phyloP scores from a whole-genome alignment of 768 basidiomycete genomes.

The Cyathus striatus region DNA sequence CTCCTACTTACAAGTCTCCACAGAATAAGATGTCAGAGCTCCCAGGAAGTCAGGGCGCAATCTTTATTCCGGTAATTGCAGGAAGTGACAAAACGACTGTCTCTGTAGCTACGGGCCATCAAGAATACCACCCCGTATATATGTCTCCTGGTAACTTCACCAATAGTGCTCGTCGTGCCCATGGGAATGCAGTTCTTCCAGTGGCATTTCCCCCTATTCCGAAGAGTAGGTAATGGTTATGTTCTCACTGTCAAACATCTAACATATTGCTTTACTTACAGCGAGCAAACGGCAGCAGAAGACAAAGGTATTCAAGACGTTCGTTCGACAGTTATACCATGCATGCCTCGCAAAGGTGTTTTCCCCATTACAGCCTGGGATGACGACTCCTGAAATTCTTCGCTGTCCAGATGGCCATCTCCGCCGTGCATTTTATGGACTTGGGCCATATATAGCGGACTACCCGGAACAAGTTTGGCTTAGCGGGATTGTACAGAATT shows the following conservation, averaged over 20 bases:
- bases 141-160: constrained; percentile 19
- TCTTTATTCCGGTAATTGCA: constrained; percentile 22
- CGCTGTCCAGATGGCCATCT: constrained; percentile 28
- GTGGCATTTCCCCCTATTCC: constrained; percentile 28
- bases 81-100: constrained; percentile 40
- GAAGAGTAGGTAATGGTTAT: constrained; percentile 18
- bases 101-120: constrained; percentile 31
- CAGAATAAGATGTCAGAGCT: constrained; percentile 21
- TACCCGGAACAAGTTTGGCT: constrained; percentile 31
- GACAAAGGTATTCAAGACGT: constrained; percentile 10
- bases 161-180: constrained; percentile 20
- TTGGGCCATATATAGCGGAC: constrained; percentile 30
- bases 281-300: constrained; percentile 9
- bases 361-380: background rate
- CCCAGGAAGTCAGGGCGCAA: constrained; percentile 18
- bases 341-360: background rate
- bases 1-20: no score
- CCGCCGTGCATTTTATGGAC: constrained; percentile 17
- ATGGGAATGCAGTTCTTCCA: constrained; percentile 21
- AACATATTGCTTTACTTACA: background rate
- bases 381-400: constrained; percentile 15
- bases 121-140: constrained; percentile 33
- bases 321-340: constrained; percentile 15
- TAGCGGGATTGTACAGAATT: constrained; percentile 17
- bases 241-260: background rate